Percentiles rank a stretch among this genome's conserved stretches.
Evolutionary conservation across 1,284 basidiomycete genomes (phyloP).

Genomic region (Heliocybe sulcata): DNA sequence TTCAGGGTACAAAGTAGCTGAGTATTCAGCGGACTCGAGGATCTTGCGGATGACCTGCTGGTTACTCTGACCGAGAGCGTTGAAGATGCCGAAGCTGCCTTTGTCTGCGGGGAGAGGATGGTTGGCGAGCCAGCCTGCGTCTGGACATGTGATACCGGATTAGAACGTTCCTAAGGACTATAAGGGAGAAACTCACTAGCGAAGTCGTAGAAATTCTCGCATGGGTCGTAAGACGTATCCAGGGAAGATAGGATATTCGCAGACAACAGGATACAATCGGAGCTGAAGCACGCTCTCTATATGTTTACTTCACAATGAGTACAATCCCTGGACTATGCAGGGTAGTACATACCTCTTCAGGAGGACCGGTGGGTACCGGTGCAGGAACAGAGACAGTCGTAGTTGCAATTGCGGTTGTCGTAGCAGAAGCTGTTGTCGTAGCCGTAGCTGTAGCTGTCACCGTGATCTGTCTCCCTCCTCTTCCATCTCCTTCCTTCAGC

Average conservation of each 20-base stretch:
- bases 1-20: conserved; percentile 8
- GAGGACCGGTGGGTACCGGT: conserved; percentile 35
- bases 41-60: conserved; percentile 45
- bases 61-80: conserved; percentile 55
- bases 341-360: conserved; percentile 34
- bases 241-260: conserved; percentile 78
- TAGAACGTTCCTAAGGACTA: conserved; percentile 2
- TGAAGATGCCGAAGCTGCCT: conserved; percentile 59
- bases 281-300: conserved; percentile 66
- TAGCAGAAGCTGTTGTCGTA: conserved; percentile 18
- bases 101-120: conserved; percentile 86
- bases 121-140: conserved; percentile 76
- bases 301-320: not conserved
- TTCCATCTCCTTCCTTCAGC: conserved; percentile 40
- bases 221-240: conserved; percentile 84
- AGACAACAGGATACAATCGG: conserved; percentile 81
- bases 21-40: conserved; percentile 16
- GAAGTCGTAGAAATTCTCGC: conserved; percentile 93
- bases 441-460: conserved; percentile 23
- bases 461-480: conserved; percentile 24
- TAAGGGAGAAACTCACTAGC: conserved; percentile 51
- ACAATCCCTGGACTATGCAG: conserved; percentile 6
- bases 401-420: conserved; percentile 19
- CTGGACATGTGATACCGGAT: conserved; percentile 25
- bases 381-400: conserved; percentile 26